Base-by-base conservation (phyloP, 2,329 filamentous ascomycete species). In the Colletotrichum plurivorum region DNA sequence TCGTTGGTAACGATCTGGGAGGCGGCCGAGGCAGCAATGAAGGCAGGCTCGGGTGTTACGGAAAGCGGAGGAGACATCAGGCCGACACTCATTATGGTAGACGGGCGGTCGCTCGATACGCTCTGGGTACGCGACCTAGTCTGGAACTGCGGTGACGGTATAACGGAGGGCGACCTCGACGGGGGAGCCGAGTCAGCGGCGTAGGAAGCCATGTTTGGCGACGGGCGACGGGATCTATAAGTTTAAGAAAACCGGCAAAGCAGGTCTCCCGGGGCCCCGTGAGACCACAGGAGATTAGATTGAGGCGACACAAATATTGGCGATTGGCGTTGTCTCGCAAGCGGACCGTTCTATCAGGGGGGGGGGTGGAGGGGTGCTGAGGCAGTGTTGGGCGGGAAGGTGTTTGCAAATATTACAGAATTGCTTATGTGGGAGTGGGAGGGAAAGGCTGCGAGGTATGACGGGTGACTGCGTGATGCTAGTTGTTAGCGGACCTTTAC, bases 1-100 rank as follows among this genome's bases (percentile, higher is more conserved):
- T 97, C 92, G 76, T 94, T 94, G 67, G 94, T 95, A 74, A 98
- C 91, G 71, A 97, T 95, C 78, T 98, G 94, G 18, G 94, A 94
- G 59, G 95, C 96, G 67, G 95, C 94, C 53, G 94, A 92, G 39
- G 90, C 86, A 54, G 95, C 95, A 75, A 99, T 95, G 81, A 97
- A 99, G 18, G 91, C 93, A 36, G 96, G 92, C 73, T 92, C 85
- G 10, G 95, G 96, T 53, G 90, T 90, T 67, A 95, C 87, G 57
- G 84, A 84, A 41, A 88, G 78, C 18, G 94, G 92, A 60, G 93
- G 92, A 54, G 90, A 88, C 79, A 89, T 85, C 57, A 92, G 81
- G 75, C 87, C 87, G 76, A 85, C 83, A 78, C 81, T 83, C 75
- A 87, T 83, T 71, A 87, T 84, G 71, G 86, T 83, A 6, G 92